These are phyloP conservation scores for Arthromyces matolae DNA, from an alignment of 768 basidiomycete genomes.

Conservation along the genomic window DNA sequence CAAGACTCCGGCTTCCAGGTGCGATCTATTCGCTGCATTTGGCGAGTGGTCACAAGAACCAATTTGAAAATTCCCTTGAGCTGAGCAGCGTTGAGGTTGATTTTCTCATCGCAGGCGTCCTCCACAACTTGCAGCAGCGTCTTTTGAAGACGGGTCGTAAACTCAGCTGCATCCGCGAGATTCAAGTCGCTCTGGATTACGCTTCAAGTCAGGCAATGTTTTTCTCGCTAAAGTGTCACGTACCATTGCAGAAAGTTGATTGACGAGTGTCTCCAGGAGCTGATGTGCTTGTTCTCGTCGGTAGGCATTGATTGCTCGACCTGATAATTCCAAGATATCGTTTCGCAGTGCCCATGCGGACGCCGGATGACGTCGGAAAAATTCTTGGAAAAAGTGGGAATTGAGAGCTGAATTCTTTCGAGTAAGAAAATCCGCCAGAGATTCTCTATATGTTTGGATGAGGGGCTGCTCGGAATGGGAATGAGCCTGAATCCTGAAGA, in stretches of 20 bases:
- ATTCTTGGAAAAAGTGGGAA: slow-evolving; percentile 72
- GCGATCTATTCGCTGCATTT: slow-evolving; percentile 47
- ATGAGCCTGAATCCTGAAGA: slow-evolving; percentile 48
- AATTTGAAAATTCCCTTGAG: slow-evolving; percentile 80
- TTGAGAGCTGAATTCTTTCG: slow-evolving; percentile 80
- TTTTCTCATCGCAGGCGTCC: slow-evolving; percentile 44
- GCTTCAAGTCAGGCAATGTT: slow-evolving; percentile 1
- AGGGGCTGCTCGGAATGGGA: slow-evolving; percentile 43
- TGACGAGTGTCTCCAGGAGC: slow-evolving; percentile 62
- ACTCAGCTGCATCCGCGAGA: slow-evolving; percentile 40
- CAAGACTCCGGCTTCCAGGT: slow-evolving; percentile 62
- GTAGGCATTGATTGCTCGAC: slow-evolving; percentile 69
- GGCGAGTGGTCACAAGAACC: slow-evolving; percentile 59
- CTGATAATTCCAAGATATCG: slow-evolving; percentile 52
- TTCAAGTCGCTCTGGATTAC: slow-evolving; percentile 24
- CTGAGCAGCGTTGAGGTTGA: slow-evolving; percentile 53
- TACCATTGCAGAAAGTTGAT: slow-evolving; percentile 49
- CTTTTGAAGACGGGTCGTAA: slow-evolving; percentile 48
- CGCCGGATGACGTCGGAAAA: slow-evolving; percentile 60
- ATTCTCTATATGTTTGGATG: slow-evolving; percentile 54
- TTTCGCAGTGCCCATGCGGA: slow-evolving; percentile 64
- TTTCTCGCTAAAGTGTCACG: slow-evolving; percentile 16
- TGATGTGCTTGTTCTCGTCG: slow-evolving; percentile 72
- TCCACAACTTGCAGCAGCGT: slow-evolving; percentile 46
- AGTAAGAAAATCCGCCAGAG: slow-evolving; percentile 71